Evolutionary conservation across 768 basidiomycete species (phyloP).

Genomic region (Lentinula raphanica): DNA sequence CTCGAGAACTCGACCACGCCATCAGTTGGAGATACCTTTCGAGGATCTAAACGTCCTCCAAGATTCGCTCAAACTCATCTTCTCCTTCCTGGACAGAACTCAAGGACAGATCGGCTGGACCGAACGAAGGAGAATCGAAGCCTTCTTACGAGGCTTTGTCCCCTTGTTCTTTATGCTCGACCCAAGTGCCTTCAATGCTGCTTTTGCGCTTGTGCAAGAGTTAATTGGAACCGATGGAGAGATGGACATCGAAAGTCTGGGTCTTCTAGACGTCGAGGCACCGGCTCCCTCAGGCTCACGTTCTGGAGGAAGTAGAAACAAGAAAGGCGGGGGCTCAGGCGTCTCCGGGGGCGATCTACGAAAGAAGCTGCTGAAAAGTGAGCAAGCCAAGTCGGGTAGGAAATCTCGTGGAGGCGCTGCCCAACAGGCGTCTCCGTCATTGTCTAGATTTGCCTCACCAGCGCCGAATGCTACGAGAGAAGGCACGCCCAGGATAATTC

Average conservation of each 20-base stretch:
- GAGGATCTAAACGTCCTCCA: conserved; percentile 75
- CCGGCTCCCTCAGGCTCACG: conserved; percentile 26
- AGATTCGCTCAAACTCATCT: conserved; percentile 82
- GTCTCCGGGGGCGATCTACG: conserved; percentile 56
- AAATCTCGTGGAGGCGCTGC: conserved; percentile 54
- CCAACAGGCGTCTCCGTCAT: conserved; percentile 36
- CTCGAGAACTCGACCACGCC: conserved; percentile 57
- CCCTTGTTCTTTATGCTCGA: conserved; percentile 78
- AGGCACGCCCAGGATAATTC: conserved; percentile 17
- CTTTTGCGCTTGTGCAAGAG: conserved; percentile 58
- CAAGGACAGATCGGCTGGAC: conserved; percentile 63
- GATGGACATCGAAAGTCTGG: conserved; percentile 26
- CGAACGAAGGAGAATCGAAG: conserved; percentile 81
- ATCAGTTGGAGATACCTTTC: conserved; percentile 78
- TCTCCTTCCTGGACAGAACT: conserved; percentile 88
- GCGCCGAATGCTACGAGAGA: conserved; percentile 31
- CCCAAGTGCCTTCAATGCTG: conserved; percentile 60
- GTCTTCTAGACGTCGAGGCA: conserved; percentile 31
- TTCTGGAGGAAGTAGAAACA: conserved; percentile 28
- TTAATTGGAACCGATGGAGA: conserved; percentile 42
- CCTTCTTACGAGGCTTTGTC: conserved; percentile 70
- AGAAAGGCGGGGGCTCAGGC: conserved; percentile 18
- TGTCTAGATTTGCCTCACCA: conserved; percentile 63
- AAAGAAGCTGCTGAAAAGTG: conserved; percentile 77
- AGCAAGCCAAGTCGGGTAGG: conserved; percentile 67